phyloP scores from a whole-genome alignment of 2,329 filamentous ascomycete genomes.

The Ophiocordyceps camponoti-floridani region DNA sequence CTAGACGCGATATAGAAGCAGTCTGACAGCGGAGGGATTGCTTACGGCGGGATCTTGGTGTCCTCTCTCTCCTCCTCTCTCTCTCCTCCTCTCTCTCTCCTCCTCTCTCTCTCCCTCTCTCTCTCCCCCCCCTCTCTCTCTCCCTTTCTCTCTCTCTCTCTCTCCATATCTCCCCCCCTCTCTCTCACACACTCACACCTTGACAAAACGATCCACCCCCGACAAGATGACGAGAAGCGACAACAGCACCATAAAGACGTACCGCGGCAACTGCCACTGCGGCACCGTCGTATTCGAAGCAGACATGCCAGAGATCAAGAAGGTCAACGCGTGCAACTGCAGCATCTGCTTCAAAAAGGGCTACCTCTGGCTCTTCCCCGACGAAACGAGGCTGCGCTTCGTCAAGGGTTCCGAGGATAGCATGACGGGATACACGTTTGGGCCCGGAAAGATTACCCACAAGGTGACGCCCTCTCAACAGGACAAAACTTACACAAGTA shows the following conservation, averaged over 20 bases:
- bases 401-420: conserved; percentile 24
- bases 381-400: conserved; percentile 17
- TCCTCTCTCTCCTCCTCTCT: too few species aligned
- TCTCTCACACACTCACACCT: too few species aligned
- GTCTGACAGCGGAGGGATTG: too few species aligned
- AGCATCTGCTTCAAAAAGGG: conserved; percentile 41
- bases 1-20: too few species aligned
- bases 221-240: not conserved
- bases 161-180: too few species aligned
- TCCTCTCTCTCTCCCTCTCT: too few species aligned
- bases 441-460: conserved; percentile 17
- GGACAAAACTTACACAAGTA: too few species aligned
- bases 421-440: conserved; percentile 27
- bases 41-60: too few species aligned
- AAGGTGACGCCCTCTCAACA: conserved; percentile 13
- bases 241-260: conserved; percentile 15
- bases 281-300: conserved; percentile 32
- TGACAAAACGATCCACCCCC: too few species aligned
- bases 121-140: too few species aligned
- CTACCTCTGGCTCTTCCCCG: conserved; percentile 19
- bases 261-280: conserved; percentile 42
- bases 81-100: too few species aligned
- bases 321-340: conserved; percentile 43
- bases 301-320: conserved; percentile 37
- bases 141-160: too few species aligned